phyloP scores from a whole-genome alignment of 257 asterid genomes.

The Solanum dulcamara region DNA sequence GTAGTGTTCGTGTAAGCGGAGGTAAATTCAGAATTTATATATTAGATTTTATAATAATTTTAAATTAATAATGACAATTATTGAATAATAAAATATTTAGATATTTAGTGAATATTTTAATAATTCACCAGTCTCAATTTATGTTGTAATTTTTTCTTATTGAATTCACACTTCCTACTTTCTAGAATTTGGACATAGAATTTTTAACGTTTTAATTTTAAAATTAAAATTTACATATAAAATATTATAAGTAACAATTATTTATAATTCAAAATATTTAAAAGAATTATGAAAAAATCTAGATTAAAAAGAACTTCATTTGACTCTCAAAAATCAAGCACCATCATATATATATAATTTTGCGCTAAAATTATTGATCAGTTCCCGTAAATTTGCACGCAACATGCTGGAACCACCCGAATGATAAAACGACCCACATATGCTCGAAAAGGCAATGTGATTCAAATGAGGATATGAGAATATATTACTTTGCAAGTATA shows the following conservation, averaged over 20 bases:
- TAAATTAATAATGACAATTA: not conserved
- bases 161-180: not conserved
- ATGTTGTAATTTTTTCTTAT: not conserved
- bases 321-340: not conserved
- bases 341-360: not conserved
- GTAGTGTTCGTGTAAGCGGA: no score
- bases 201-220: not conserved
- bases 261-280: not conserved
- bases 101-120: not conserved
- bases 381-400: not conserved
- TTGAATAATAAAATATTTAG: not conserved
- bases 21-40: not conserved
- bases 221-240: not conserved
- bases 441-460: not conserved
- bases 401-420: no score
- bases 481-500: not conserved
- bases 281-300: not conserved
- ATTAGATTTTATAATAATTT: not conserved
- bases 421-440: not conserved
- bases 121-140: not conserved
- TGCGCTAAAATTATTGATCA: not conserved
- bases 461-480: not conserved
- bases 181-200: not conserved
- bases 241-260: not conserved
- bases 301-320: accelerated